phyloP scores from a whole-genome alignment of 2,329 filamentous ascomycete species.

The Neofusicoccum kwambonambiense region DNA sequence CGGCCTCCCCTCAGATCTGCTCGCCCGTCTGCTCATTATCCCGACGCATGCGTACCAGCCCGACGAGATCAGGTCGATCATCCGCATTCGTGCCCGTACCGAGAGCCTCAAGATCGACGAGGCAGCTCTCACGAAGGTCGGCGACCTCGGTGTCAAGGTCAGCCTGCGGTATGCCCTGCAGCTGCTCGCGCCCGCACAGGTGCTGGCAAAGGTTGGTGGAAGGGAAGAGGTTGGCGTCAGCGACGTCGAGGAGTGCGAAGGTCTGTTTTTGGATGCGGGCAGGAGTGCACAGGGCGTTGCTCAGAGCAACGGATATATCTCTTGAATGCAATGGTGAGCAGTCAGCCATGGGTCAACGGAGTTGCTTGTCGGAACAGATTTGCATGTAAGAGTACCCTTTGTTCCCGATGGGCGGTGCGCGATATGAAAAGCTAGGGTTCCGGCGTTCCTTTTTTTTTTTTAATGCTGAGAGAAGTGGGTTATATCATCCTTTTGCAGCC shows the following conservation, averaged over 20 bases:
- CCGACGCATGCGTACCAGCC: constrained; percentile 87
- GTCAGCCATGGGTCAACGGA: neutral
- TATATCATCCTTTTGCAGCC: neutral
- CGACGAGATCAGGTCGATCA: constrained; percentile 89
- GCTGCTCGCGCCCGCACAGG: constrained; percentile 83
- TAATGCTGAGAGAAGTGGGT: neutral
- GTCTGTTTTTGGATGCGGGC: constrained; percentile 49
- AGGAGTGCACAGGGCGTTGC: constrained; percentile 44
- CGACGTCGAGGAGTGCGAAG: constrained; percentile 55
- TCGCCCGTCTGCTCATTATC: constrained; percentile 91
- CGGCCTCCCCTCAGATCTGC: constrained; percentile 89
- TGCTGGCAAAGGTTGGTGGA: constrained; percentile 73
- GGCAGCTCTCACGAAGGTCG: constrained; percentile 80
- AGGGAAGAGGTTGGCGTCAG: constrained; percentile 50
- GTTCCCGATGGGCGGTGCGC: neutral
- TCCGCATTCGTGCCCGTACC: constrained; percentile 77
- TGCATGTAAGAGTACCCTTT: constrained; percentile 13
- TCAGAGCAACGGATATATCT: constrained; percentile 33
- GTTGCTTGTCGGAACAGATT: neutral
- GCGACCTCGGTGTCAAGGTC: constrained; percentile 82
- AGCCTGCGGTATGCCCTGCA: constrained; percentile 92
- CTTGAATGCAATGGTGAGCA: constrained; percentile 22
- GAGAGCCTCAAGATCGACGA: constrained; percentile 79
- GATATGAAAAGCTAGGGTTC: neutral
- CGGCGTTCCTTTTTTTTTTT: neutral